These are phyloP conservation scores for Aspergillus indologenus DNA, from an alignment of 495 filamentous ascomycete species.

Conservation along the genomic window DNA sequence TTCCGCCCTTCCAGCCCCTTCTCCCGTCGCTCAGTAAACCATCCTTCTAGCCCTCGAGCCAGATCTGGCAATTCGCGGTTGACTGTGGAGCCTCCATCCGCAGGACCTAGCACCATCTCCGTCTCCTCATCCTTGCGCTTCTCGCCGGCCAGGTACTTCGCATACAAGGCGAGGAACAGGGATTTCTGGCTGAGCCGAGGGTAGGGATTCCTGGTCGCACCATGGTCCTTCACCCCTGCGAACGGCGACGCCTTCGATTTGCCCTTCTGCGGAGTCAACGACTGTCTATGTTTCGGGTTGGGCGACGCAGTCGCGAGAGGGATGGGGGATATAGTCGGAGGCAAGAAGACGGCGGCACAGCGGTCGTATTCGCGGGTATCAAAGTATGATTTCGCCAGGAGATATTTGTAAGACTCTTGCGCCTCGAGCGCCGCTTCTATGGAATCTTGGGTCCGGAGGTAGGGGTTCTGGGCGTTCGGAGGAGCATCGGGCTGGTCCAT, in stretches of 20 bases:
- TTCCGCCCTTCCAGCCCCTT: slow-evolving; percentile 60
- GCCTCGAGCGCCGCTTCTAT: slow-evolving; percentile 75
- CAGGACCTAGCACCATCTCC: slow-evolving; percentile 94
- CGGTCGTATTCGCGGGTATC: slow-evolving; percentile 95
- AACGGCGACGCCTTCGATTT: slow-evolving; percentile 51
- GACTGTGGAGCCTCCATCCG: slow-evolving; percentile 74
- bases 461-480: slow-evolving; percentile 38
- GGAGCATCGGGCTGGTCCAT: slow-evolving; percentile 49
- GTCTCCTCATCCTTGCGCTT: slow-evolving; percentile 95
- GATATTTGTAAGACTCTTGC: slow-evolving; percentile 74
- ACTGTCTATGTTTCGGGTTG: slow-evolving; percentile 37
- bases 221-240: slow-evolving; percentile 24
- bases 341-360: slow-evolving; percentile 86
- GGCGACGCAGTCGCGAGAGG: slow-evolving; percentile 50
- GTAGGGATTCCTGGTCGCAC: slow-evolving; percentile 35
- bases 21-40: slow-evolving; percentile 62
- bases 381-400: slow-evolving; percentile 92
- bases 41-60: slow-evolving; percentile 69
- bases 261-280: slow-evolving; percentile 46
- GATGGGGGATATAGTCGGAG: slow-evolving; percentile 63
- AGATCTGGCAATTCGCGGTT: slow-evolving; percentile 81
- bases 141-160: slow-evolving; percentile 88
- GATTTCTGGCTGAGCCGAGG: slow-evolving; percentile 78
- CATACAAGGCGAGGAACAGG: slow-evolving; percentile 89
- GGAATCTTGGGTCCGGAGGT: slow-evolving; percentile 51